phyloP scores from a whole-genome alignment of 495 filamentous ascomycete species.

The Xylaria intraflava region DNA sequence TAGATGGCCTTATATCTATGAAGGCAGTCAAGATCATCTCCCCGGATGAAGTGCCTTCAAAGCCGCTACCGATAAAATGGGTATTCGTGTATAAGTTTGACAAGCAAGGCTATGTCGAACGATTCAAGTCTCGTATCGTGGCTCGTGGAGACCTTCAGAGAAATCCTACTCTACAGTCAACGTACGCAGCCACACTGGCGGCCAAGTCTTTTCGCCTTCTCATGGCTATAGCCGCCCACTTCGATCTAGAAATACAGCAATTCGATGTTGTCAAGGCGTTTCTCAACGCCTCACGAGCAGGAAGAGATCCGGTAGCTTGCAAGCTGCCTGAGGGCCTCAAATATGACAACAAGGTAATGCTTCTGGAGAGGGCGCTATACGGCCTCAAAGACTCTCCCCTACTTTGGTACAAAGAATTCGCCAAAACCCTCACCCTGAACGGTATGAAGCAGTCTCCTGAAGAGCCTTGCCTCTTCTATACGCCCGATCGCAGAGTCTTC shows the following conservation, averaged over 20 bases:
- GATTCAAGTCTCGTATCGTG: neutral
- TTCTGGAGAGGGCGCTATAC: neutral
- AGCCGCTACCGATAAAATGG: neutral
- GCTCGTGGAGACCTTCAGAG: neutral
- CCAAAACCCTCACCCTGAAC: neutral
- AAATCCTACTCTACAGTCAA: neutral
- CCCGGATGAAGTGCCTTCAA: neutral
- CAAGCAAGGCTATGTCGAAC: neutral
- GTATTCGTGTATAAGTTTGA: neutral
- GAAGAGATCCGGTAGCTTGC: neutral
- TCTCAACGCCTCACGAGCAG: neutral
- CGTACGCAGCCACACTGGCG: slow-evolving; percentile 16
- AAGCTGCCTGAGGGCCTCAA: neutral
- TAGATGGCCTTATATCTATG: neutral
- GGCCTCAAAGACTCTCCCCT: neutral
- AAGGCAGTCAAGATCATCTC: neutral
- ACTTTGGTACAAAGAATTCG: neutral
- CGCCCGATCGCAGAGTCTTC: neutral
- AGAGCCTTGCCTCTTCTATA: neutral
- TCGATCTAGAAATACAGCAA: slow-evolving; percentile 9
- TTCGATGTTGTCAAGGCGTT: slow-evolving; percentile 7
- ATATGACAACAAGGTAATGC: neutral
- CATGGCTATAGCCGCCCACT: slow-evolving; percentile 5
- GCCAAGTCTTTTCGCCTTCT: slow-evolving; percentile 1
- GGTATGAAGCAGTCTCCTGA: neutral